These are phyloP conservation scores for Nidula niveotomentosa DNA, from an alignment of 1,284 basidiomycete species.

Conservation along the genomic window DNA sequence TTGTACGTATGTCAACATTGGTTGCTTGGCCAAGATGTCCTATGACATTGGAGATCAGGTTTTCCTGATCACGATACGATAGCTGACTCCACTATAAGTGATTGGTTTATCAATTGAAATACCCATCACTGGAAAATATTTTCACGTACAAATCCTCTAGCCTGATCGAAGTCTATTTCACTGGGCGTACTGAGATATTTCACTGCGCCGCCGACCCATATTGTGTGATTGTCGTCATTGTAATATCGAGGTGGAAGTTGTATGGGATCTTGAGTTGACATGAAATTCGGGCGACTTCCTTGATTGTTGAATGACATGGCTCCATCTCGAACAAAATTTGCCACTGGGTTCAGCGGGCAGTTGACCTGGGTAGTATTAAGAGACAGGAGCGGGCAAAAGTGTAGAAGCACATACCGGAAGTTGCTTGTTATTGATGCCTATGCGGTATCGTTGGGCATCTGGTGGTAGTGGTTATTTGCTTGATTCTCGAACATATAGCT, in stretches of 20 bases:
- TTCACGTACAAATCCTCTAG: conserved; percentile 8
- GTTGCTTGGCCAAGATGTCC: conserved; percentile 11
- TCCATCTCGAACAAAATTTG: conserved; percentile 11
- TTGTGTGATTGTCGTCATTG: conserved; percentile 15
- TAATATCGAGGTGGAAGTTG: conserved; percentile 9
- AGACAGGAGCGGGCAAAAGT: not conserved
- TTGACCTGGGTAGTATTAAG: conserved; percentile 6
- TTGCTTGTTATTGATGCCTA: conserved; percentile 14
- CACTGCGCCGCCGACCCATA: conserved; percentile 13
- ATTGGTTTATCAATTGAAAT: not conserved
- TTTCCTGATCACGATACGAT: conserved; percentile 9
- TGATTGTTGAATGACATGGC: conserved; percentile 13
- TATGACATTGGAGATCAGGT: conserved; percentile 12
- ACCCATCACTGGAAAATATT: not conserved
- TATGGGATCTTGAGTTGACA: conserved; percentile 9
- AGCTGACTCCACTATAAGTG: conserved; percentile 7
- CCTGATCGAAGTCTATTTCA: conserved; percentile 13
- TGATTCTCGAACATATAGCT: not conserved
- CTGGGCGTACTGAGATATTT: conserved; percentile 10
- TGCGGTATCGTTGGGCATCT: conserved; percentile 13
- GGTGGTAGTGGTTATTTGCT: not conserved
- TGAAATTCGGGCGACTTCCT: conserved; percentile 11
- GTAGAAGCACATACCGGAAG: conserved; percentile 5
- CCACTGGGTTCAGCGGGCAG: conserved; percentile 13
- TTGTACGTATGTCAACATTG: conserved; percentile 4